Conservation (phyloP, 306 rosid genomes). For the Vigna radiata region DNA sequence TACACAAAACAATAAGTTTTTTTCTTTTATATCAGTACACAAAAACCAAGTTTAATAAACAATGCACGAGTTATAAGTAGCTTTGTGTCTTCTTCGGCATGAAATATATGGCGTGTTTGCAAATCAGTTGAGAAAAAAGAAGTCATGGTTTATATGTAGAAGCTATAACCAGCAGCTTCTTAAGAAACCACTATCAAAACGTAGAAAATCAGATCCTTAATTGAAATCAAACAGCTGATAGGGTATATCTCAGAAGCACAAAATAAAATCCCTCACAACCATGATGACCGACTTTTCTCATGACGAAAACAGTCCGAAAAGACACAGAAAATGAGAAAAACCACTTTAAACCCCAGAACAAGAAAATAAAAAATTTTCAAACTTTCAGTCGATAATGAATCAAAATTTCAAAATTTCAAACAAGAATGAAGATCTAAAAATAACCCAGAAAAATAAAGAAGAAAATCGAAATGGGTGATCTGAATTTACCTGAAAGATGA, state of each 20-base stretch:
- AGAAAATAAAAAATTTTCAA: neutral
- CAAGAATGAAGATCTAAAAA: conserved; percentile 3
- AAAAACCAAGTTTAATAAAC: neutral
- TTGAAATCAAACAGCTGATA: neutral
- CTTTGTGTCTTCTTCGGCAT: neutral
- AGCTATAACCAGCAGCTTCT: neutral
- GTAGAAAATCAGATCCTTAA: neutral
- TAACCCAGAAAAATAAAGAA: neutral
- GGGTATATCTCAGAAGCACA: neutral
- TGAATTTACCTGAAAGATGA: conserved; percentile 17
- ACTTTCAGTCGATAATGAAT: neutral
- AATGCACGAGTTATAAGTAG: neutral
- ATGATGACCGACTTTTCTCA: neutral
- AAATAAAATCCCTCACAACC: conserved; percentile 5
- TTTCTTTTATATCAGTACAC: neutral
- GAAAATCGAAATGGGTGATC: neutral
- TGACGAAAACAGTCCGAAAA: neutral
- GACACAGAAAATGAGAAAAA: neutral
- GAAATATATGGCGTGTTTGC: neutral
- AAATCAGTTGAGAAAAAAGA: neutral
- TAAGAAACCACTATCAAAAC: neutral
- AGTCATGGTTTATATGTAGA: neutral
- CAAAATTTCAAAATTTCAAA: neutral
- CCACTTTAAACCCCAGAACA: neutral
- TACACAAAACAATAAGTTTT: neutral